phyloP scores from a whole-genome alignment of 2,329 filamentous ascomycete species.

The Colletotrichum limetticola region DNA sequence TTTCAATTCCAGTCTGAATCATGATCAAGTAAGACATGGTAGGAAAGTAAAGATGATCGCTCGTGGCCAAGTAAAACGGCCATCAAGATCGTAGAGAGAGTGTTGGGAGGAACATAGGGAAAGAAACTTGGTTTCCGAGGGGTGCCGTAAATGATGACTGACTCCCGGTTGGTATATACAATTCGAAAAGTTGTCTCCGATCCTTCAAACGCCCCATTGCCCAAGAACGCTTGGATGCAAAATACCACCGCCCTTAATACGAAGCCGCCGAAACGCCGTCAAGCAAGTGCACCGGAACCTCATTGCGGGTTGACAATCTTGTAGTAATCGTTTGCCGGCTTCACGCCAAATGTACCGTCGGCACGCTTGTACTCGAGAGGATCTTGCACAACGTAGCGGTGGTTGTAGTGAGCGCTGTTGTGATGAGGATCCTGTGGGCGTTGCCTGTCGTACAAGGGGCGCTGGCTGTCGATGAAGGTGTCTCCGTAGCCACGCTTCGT shows the following conservation, averaged over 20 bases:
- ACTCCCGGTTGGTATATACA: slow-evolving; percentile 4
- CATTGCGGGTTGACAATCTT: neutral
- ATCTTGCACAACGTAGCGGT: neutral
- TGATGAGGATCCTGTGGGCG: slow-evolving; percentile 48
- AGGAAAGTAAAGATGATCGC: neutral
- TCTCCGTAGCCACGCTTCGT: slow-evolving; percentile 34
- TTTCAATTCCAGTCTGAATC: slow-evolving; percentile 6
- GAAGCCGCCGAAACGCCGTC: slow-evolving; percentile 7
- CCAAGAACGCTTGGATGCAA: neutral
- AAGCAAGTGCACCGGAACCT: neutral
- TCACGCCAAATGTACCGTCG: slow-evolving; percentile 42
- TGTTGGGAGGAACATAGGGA: neutral
- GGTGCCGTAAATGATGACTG: neutral
- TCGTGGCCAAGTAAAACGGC: neutral
- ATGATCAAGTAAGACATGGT: neutral
- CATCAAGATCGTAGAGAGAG: neutral
- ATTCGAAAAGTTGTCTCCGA: neutral
- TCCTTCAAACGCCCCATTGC: neutral
- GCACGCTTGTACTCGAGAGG: slow-evolving; percentile 46
- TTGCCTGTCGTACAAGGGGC: slow-evolving; percentile 50
- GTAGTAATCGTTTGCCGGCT: slow-evolving; percentile 3
- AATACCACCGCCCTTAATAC: neutral
- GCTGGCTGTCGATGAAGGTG: slow-evolving; percentile 34
- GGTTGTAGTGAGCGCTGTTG: neutral
- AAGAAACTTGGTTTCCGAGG: neutral